phyloP scores from a whole-genome alignment of 805 yeast species.

The Brettanomyces anomalus region DNA sequence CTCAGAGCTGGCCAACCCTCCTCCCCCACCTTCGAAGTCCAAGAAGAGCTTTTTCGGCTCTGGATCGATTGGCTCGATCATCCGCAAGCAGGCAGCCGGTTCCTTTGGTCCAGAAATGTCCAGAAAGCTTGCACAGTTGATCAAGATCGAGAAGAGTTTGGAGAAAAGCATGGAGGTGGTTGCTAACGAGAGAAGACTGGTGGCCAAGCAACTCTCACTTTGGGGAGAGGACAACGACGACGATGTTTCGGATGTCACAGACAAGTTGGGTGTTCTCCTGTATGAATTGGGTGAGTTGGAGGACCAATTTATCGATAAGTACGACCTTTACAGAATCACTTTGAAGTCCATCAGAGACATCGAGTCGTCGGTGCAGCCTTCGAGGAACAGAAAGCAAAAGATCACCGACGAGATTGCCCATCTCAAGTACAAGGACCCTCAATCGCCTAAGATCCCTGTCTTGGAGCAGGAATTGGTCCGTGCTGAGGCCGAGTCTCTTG shows the following conservation, averaged over 20 bases:
- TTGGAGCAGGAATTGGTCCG: constrained; percentile 97
- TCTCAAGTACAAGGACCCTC: constrained; percentile 97
- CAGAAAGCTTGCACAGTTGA: constrained; percentile 81
- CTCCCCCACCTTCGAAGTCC: constrained; percentile 84
- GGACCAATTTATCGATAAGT: constrained; percentile 96
- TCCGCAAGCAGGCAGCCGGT: constrained; percentile 83
- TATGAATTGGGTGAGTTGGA: constrained; percentile 97
- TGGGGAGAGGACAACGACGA: constrained; percentile 99
- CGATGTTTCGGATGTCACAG: constrained; percentile 94
- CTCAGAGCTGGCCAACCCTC: constrained; percentile 94
- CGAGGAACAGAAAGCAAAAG: constrained; percentile 96
- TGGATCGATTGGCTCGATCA: constrained; percentile 55
- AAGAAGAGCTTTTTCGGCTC: constrained; percentile 68
- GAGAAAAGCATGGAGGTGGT: constrained; percentile 90
- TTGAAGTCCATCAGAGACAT: constrained; percentile 91
- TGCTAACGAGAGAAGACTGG: constrained; percentile 89
- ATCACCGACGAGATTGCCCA: constrained; percentile 96
- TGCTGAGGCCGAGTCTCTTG: constrained; percentile 98
- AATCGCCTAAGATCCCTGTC: constrained; percentile 89
- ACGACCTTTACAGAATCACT: constrained; percentile 96
- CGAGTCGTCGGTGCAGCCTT: constrained; percentile 96
- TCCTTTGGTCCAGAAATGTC: constrained; percentile 92
- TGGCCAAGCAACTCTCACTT: constrained; percentile 90
- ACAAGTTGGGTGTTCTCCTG: constrained; percentile 90
- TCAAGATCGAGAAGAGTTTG: constrained; percentile 94